A percentile compares a stretch with the other conserved stretches of the same genome.
These are phyloP conservation scores for Candida ficus DNA, from an alignment of 805 yeast genomes.

Conservation along the genomic window DNA sequence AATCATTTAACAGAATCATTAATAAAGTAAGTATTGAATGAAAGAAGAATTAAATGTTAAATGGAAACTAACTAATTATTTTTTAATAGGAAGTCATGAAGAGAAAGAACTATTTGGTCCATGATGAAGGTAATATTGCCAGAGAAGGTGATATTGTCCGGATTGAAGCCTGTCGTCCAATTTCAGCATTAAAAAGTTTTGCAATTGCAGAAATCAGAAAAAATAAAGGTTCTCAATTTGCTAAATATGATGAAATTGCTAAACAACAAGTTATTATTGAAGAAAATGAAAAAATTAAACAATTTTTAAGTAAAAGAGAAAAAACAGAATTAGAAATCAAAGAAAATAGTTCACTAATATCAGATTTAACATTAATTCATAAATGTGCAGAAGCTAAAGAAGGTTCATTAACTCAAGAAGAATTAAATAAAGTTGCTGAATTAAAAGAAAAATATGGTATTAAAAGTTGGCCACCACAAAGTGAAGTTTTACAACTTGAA, in stretches of 20 bases:
- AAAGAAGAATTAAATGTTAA: not conserved
- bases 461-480: conserved; percentile 41
- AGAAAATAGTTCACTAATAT: conserved; percentile 26
- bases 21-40: conserved; percentile 44
- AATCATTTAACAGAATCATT: conserved; percentile 62
- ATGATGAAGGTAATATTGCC: conserved; percentile 87
- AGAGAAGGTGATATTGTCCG: conserved; percentile 95
- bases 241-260: conserved; percentile 69
- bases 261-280: conserved; percentile 61
- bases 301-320: conserved; percentile 48
- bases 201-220: conserved; percentile 89
- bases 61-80: not conserved
- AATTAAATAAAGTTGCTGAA: conserved; percentile 31
- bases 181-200: conserved; percentile 76
- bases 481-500: conserved; percentile 36
- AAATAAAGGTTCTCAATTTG: conserved; percentile 90
- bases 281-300: conserved; percentile 50
- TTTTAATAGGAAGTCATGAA: conserved; percentile 50
- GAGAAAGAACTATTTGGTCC: conserved; percentile 83
- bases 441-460: conserved; percentile 43
- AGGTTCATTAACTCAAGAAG: conserved; percentile 28
- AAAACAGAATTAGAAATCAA: conserved; percentile 25
- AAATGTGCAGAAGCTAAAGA: conserved; percentile 22
- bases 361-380: conserved; percentile 28
- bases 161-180: conserved; percentile 82